Evolutionary conservation across 176 grass and related monocot genomes (phyloP).

Genomic region (sorghum (Sorghum bicolor)): Sorghum_bicolor_NCBIv3 NC_012870.2:18725501-18726000

Average conservation of each 20-base stretch:
- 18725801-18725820: conserved; percentile 29
- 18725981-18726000: too few species aligned
- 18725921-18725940: not conserved
- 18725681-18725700: not conserved
- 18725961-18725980: too few species aligned
- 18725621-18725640: not conserved
- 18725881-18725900: too few species aligned
- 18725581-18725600: conserved; percentile 68
- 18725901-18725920: not conserved
- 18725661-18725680: conserved; percentile 10
- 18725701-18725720: not conserved
- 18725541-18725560: conserved; percentile 62
- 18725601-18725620: conserved; percentile 62
- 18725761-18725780: not conserved
- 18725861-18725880: not conserved
- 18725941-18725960: not conserved
- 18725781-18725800: not conserved
- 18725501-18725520: conserved; percentile 81
- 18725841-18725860: not conserved
- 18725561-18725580: conserved; percentile 80
- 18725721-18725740: conserved; percentile 1
- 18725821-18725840: not conserved
- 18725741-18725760: not conserved
- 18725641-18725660: not conserved
- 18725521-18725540: conserved; percentile 66